Evolutionary conservation across 2,329 filamentous ascomycete species (phyloP).

Genomic region (Ophiostoma australiae): DNA sequence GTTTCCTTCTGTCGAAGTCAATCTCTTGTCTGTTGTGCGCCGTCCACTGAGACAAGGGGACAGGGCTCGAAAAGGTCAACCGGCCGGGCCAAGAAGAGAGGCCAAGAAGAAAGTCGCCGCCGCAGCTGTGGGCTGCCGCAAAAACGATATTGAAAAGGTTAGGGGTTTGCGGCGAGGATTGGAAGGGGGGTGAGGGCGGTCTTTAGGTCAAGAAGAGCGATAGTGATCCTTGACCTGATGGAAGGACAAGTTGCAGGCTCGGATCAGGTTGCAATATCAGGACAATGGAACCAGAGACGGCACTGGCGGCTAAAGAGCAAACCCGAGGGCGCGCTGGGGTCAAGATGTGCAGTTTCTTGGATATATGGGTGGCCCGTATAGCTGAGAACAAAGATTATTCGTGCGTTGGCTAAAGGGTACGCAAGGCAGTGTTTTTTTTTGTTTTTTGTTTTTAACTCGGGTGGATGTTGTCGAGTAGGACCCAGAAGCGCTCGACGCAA

Average conservation of each 20-base stretch:
- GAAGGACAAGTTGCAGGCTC: background rate
- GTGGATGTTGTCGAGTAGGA: background rate
- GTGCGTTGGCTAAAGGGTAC: background rate
- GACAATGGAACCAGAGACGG: background rate
- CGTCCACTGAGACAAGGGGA: conserved; percentile 16
- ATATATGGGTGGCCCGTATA: background rate
- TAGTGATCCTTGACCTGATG: background rate
- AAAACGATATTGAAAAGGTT: conserved; percentile 15
- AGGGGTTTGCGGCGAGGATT: background rate
- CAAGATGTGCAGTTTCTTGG: background rate
- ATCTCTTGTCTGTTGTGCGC: conserved; percentile 13
- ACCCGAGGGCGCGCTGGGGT: background rate
- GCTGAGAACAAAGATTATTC: background rate
- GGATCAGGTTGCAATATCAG: background rate
- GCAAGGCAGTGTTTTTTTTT: background rate
- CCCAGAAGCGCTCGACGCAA: background rate
- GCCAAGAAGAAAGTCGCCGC: conserved; percentile 13
- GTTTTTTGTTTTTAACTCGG: background rate
- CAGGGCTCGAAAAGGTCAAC: conserved; percentile 17
- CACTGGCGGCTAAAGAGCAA: background rate
- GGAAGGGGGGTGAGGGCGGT: background rate
- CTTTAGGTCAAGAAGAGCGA: background rate
- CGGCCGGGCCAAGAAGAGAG: conserved; percentile 19
- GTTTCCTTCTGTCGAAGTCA: conserved; percentile 16
- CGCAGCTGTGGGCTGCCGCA: conserved; percentile 18